Conservation (phyloP, 2,329 filamentous ascomycete genomes). For the Colletotrichum sp. region DNA sequence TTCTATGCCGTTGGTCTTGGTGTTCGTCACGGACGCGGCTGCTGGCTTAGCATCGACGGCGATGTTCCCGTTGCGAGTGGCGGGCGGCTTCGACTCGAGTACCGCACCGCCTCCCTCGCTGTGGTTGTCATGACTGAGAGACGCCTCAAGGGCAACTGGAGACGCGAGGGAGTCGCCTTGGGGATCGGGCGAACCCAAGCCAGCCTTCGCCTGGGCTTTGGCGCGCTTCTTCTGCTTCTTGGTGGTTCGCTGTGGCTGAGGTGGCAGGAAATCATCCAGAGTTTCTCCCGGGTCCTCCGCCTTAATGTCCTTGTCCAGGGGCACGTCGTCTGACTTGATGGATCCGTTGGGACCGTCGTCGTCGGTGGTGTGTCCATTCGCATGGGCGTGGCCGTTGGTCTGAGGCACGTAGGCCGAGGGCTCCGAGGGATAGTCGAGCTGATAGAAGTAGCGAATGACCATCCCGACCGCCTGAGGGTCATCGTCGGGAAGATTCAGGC, state of each 20-base stretch:
- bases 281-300: not conserved
- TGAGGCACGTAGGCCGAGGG: not conserved
- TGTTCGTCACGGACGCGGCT: not conserved
- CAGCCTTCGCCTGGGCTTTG: not conserved
- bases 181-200: not conserved
- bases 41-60: not conserved
- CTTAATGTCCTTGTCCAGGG: not conserved
- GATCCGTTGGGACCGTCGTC: not conserved
- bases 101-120: not conserved
- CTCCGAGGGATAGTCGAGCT: conserved; percentile 1
- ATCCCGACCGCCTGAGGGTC: conserved; percentile 2
- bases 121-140: not conserved
- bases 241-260: not conserved
- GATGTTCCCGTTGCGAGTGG: not conserved
- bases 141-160: not conserved
- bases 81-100: not conserved
- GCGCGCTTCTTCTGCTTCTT: conserved; percentile 14
- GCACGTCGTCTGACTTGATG: not conserved
- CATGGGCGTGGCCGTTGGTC: not conserved
- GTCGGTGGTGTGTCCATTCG: not conserved
- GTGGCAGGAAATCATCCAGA: conserved; percentile 5
- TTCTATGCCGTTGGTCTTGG: not conserved
- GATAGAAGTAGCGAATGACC: conserved; percentile 2
- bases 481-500: not conserved
- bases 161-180: not conserved